These are phyloP conservation scores for Geum urbanum DNA, from an alignment of 306 rosid species.

Conservation along the genomic window DNA sequence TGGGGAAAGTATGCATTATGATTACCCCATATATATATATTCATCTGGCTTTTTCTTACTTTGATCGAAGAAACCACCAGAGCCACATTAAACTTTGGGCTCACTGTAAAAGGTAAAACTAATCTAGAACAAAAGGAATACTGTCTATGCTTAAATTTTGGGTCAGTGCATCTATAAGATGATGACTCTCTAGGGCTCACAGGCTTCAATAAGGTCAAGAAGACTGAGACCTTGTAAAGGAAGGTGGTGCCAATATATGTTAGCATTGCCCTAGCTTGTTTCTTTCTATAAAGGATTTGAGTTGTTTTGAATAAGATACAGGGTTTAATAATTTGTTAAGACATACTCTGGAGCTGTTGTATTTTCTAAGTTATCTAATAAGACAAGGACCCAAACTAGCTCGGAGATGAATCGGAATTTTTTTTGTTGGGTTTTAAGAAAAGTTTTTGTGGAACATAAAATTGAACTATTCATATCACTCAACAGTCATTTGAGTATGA, in stretches of 20 bases:
- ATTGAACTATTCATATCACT: too few species aligned
- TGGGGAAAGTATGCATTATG: constrained; percentile 28
- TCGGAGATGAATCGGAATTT: too few species aligned
- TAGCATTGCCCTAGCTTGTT: neutral
- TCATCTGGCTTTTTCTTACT: neutral
- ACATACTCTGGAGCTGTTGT: neutral
- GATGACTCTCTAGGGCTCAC: constrained; percentile 13
- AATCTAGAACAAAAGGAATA: neutral
- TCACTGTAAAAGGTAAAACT: constrained; percentile 6
- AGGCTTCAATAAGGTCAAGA: constrained; percentile 6
- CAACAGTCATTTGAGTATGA: too few species aligned
- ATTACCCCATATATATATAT: neutral
- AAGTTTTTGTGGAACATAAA: too few species aligned
- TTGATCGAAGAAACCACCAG: constrained; percentile 10
- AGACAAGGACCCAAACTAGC: neutral
- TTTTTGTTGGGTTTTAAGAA: too few species aligned
- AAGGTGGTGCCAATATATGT: constrained; percentile 16
- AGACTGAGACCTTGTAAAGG: neutral
- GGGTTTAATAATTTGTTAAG: neutral
- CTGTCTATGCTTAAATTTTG: constrained; percentile 2
- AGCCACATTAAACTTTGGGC: neutral
- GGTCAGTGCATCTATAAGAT: constrained; percentile 1
- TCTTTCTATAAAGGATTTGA: neutral
- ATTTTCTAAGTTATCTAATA: neutral
- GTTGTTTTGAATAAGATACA: neutral